Base-by-base conservation (phyloP, 2,329 filamentous ascomycete genomes). In the Geosmithia flava region DNA sequence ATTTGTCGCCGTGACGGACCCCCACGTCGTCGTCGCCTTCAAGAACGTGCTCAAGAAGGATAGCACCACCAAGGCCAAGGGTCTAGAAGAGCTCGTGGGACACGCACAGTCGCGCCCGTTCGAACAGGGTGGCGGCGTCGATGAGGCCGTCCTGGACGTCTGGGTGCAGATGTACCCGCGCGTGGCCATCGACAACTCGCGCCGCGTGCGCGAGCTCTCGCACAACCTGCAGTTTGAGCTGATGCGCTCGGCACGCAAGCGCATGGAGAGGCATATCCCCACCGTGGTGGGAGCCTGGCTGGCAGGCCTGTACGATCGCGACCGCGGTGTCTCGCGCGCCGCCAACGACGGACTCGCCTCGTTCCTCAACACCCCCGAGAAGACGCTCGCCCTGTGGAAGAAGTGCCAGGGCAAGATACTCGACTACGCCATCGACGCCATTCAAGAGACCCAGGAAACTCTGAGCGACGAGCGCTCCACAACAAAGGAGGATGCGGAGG, bases 31-130 rank as follows among this genome's bases (percentile, higher is more conserved):
- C 39, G 89, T 97, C 15, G 80, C 83, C n/a, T 87, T 96, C 68
- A 95, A 96, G 66, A 95, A 94, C 56, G 68, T 96, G 3, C 75
- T 83, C 46, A 98, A 97, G 68, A 95, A 93, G 66, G 91, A 96
- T 68, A 84, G 83, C 58, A 95, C 81, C 11, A 98, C 93, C 39
- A 95, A 95, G 62, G 76, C 84, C 7, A 95, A 91, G 63, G 91
- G 87, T 0, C 70, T 98, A 27, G 90, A 97, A 56, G 91, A 97
- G 47, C 67, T 98, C 19, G 74, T 87, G 45, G 63, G 75, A 33
- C 76, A 85, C 59, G 70, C 87, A 40, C 71, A 74, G 53, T 64
- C 67, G 13, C 75, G 70, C 62, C 74, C 64, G 42, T 74, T 62
- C 61, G 76, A 73, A 51, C 57, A 72, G 48, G 69, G 74, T 55